These are phyloP conservation scores for Colletotrichum costaricense DNA, from an alignment of 2,329 filamentous ascomycete species.

Conservation along the genomic window DNA sequence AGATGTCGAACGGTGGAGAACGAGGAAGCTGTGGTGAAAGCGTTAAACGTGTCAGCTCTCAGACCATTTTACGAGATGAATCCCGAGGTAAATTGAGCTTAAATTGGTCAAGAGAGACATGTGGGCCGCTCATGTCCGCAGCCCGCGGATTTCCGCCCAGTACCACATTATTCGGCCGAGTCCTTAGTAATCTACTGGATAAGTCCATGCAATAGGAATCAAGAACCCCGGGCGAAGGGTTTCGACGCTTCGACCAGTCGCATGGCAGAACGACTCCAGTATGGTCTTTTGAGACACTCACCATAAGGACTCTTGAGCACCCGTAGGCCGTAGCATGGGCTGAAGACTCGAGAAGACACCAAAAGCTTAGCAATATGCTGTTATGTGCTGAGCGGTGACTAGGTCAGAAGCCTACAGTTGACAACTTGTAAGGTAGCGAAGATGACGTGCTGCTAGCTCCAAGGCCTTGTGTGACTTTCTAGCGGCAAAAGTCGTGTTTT, in stretches of 20 bases:
- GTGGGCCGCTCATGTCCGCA: slow-evolving; percentile 1
- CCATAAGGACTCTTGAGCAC: not conserved
- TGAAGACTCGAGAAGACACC: too few species aligned
- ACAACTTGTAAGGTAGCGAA: too few species aligned
- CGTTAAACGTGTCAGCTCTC: not conserved
- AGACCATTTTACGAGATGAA: not conserved
- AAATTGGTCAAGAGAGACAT: not conserved
- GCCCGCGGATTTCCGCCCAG: slow-evolving; percentile 12
- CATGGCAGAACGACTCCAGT: too few species aligned
- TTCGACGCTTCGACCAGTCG: too few species aligned
- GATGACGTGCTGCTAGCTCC: too few species aligned
- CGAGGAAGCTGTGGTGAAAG: not conserved
- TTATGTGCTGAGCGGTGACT: too few species aligned
- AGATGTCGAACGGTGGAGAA: not conserved
- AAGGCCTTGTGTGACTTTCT: too few species aligned
- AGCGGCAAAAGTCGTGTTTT: too few species aligned
- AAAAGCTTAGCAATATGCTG: too few species aligned
- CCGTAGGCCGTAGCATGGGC: not conserved
- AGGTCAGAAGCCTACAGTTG: too few species aligned
- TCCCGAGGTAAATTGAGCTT: slow-evolving; percentile 13
- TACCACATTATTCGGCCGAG: not conserved
- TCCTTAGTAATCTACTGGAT: not conserved
- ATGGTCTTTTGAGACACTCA: not conserved
- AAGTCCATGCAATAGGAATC: not conserved
- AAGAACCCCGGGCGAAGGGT: too few species aligned